Base-by-base conservation (phyloP, 2,329 filamentous ascomycete species). In the Magnaporthiopsis incrustans region DNA sequence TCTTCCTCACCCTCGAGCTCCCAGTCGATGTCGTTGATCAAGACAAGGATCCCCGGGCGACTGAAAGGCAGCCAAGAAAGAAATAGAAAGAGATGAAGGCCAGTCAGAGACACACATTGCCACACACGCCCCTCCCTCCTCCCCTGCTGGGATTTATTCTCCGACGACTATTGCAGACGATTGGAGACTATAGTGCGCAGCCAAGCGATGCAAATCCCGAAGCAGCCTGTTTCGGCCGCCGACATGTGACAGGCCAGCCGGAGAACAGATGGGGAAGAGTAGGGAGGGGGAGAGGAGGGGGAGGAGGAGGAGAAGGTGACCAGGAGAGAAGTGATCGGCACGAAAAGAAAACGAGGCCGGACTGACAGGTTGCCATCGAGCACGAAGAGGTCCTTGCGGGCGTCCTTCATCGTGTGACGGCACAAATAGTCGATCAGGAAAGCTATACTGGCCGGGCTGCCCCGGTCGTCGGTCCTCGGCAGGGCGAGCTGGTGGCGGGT, bases 21-120 rank as follows among this genome's bases (percentile, higher is more conserved):
- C 95, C 95, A 99, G 75, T 99, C 95, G 32, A 92, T 91, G 71
- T 99, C 95, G 74, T 99, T 99, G 76, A 99, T 96, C 65, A 99
- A 82, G 33, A 97, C 94, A 58, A 99, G 85, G 74, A 99, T 97
- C 3, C 95, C 95, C 6, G 95, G 95, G 63, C 95, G 92, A 66
- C 94, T 98, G 69, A 66, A 69, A 66, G 14, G 50, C 58, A 64
- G 53, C 59, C 62, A 10, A 38, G 60, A 62, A 44, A 65, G 59
- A 25, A 35, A 64, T 60, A 11, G 26, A 59, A 32, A 59, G 62
- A 27, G 26, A 61, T 38, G 4, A 44, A 35, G 15, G 38, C 38
- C 15, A 44, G 38, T 44, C 38, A 44, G 38, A 44, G 38, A 44
- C 38, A 15, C 14, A 14, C 38, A 18, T 44, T 44, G 38, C 15